phyloP scores from a whole-genome alignment of 1,284 basidiomycete species.

The Ceratobasidium sp. region DNA sequence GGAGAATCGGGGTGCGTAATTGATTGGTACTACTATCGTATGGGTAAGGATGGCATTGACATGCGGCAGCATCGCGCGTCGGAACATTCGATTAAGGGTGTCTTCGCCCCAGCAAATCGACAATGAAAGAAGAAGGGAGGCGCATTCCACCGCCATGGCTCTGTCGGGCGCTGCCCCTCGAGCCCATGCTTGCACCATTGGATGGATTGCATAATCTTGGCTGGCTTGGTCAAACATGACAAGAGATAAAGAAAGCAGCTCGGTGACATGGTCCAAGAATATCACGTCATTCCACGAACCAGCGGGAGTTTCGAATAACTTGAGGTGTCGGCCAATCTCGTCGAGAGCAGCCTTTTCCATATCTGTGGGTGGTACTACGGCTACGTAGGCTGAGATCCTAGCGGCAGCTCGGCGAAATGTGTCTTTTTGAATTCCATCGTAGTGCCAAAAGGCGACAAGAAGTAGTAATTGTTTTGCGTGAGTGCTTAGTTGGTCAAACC shows the following conservation, averaged over 20 bases:
- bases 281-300: not conserved
- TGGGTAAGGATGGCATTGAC: not conserved
- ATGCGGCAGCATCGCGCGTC: not conserved
- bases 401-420: conserved; percentile 13
- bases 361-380: not conserved
- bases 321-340: not conserved
- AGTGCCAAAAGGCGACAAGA: conserved; percentile 15
- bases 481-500: not conserved
- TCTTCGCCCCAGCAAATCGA: not conserved
- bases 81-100: not conserved
- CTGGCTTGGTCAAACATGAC: conserved; percentile 9
- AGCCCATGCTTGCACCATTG: conserved; percentile 6
- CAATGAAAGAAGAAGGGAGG: not conserved
- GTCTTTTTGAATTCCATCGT: not conserved
- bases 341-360: not conserved
- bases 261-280: not conserved
- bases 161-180: not conserved
- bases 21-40: not conserved
- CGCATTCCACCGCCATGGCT: no score
- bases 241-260: conserved; percentile 4
- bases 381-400: not conserved
- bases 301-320: not conserved
- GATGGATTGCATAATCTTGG: conserved; percentile 1
- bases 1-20: not conserved
- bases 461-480: conserved; percentile 12